These are phyloP conservation scores for Vigna trinervia DNA, from an alignment of 306 rosid species.

Conservation along the genomic window DNA sequence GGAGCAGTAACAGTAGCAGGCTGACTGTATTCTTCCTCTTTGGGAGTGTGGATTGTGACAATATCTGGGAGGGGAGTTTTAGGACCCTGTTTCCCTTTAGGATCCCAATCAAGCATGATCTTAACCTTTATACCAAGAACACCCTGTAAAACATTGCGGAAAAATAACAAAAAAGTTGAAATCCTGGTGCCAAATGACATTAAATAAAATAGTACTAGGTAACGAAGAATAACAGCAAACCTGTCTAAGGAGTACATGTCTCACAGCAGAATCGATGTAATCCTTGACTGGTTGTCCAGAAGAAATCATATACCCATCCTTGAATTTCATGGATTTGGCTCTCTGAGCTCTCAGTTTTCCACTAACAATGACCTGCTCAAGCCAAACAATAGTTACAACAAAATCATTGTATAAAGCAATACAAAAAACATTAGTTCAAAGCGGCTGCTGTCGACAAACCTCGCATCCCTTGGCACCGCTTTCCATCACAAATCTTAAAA, in stretches of 20 bases:
- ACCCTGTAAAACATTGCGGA: not conserved
- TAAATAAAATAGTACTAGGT: not conserved
- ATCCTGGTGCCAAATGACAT: not conserved
- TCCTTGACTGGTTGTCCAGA: conserved; percentile 29
- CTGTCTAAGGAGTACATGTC: conserved; percentile 30
- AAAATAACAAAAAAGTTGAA: not conserved
- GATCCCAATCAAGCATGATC: conserved; percentile 36
- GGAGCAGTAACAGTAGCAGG: not conserved
- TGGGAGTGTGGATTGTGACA: conserved; percentile 29
- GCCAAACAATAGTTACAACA: not conserved
- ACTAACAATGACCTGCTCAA: conserved; percentile 26
- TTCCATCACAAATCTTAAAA: conserved; percentile 33
- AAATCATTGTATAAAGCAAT: not conserved
- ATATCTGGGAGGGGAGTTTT: conserved; percentile 15
- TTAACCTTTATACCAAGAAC: conserved; percentile 23
- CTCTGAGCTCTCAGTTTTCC: conserved; percentile 27
- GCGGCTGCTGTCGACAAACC: not conserved
- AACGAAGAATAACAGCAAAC: not conserved
- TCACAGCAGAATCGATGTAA: conserved; percentile 25
- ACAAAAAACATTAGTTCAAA: no score
- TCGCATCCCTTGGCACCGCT: conserved; percentile 32
- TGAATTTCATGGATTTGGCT: conserved; percentile 30
- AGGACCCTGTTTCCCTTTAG: conserved; percentile 31
- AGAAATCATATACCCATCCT: conserved; percentile 30
- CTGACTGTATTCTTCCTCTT: not conserved